Conservation (phyloP, 2,329 filamentous ascomycete species). For the Fusarium sp. region DNA sequence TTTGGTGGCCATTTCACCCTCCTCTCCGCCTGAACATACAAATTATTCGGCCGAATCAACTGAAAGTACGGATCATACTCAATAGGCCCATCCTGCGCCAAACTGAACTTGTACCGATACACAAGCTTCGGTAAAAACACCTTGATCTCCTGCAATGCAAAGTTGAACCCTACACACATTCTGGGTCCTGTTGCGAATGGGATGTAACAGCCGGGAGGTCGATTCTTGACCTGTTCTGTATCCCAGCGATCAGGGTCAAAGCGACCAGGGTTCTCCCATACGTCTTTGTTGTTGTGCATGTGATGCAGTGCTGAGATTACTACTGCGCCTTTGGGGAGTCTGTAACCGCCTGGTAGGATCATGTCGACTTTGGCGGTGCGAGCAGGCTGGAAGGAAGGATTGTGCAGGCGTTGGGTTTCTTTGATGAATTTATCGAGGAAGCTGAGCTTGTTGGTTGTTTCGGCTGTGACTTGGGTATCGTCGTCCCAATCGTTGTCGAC, state of each 20-base stretch:
- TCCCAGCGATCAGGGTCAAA: slow-evolving; percentile 70
- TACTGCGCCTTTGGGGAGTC: slow-evolving; percentile 58
- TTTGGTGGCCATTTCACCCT: slow-evolving; percentile 14
- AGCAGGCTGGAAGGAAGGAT: slow-evolving; percentile 67
- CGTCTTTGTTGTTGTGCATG: slow-evolving; percentile 60
- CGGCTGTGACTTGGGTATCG: slow-evolving; percentile 54
- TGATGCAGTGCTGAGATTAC: slow-evolving; percentile 61
- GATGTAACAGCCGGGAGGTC: slow-evolving; percentile 60
- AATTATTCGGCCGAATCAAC: slow-evolving; percentile 62
- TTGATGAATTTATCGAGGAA: slow-evolving; percentile 68
- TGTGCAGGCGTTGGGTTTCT: slow-evolving; percentile 66
- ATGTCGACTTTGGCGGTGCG: slow-evolving; percentile 65
- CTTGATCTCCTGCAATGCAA: slow-evolving; percentile 68
- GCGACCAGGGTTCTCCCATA: slow-evolving; percentile 65
- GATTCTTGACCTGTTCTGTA: slow-evolving; percentile 59
- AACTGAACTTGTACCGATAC: slow-evolving; percentile 63
- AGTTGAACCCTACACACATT: slow-evolving; percentile 71
- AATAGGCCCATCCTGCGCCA: slow-evolving; percentile 57
- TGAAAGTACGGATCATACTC: slow-evolving; percentile 69
- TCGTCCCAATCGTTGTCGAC: slow-evolving; percentile 57
- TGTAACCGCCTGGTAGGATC: slow-evolving; percentile 66
- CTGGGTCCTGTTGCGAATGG: slow-evolving; percentile 66
- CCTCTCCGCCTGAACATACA: slow-evolving; percentile 59
- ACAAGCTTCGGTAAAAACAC: slow-evolving; percentile 65
- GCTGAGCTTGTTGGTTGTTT: slow-evolving; percentile 54